Percentiles rank a stretch among this genome's conserved stretches.
Conservation (phyloP, 2,329 filamentous ascomycete genomes). For the Leptographium radiaticola region DNA sequence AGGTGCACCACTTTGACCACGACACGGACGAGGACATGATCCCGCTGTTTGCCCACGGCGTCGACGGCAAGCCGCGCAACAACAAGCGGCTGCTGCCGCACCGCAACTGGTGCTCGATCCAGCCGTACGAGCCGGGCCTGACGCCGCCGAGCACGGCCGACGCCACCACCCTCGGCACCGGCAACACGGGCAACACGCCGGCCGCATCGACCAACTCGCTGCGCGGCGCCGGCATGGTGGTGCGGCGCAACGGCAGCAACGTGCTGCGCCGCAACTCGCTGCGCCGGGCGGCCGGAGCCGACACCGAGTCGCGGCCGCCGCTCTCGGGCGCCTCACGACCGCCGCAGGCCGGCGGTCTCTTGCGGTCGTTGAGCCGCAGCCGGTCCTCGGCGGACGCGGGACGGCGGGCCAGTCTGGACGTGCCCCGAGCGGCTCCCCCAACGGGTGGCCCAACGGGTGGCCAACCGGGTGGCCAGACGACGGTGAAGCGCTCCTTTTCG, state of each 20-base stretch:
- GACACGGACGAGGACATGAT: slow-evolving; percentile 94
- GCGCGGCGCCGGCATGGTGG: slow-evolving; percentile 24
- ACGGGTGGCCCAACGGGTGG: no score
- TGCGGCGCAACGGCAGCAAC: slow-evolving; percentile 21
- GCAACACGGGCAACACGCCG: slow-evolving; percentile 45
- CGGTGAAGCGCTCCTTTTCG: slow-evolving; percentile 33
- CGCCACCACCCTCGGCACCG: slow-evolving; percentile 30
- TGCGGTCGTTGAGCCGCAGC: slow-evolving; percentile 26
- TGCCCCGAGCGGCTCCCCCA: no score
- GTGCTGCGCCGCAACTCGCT: slow-evolving; percentile 21
- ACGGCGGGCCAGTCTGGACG: slow-evolving; percentile 12
- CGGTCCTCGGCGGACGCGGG: slow-evolving; percentile 24
- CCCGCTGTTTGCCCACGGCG: slow-evolving; percentile 77
- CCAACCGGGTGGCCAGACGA: no score
- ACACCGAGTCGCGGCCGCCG: no score
- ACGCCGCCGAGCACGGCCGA: slow-evolving; percentile 61
- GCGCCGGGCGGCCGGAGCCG: slow-evolving; percentile 13
- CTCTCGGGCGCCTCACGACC: no score
- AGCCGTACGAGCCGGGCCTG: slow-evolving; percentile 64
- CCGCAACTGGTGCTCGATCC: slow-evolving; percentile 91
- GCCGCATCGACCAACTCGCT: slow-evolving; percentile 33
- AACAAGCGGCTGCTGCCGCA: slow-evolving; percentile 83
- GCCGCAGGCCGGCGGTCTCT: slow-evolving; percentile 32
- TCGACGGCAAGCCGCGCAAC: slow-evolving; percentile 79
- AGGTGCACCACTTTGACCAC: slow-evolving; percentile 55